Percentiles rank a stretch among this genome's conserved stretches.
phyloP scores from a whole-genome alignment of 495 filamentous ascomycete species.

The Schizothecium vesticola region DNA sequence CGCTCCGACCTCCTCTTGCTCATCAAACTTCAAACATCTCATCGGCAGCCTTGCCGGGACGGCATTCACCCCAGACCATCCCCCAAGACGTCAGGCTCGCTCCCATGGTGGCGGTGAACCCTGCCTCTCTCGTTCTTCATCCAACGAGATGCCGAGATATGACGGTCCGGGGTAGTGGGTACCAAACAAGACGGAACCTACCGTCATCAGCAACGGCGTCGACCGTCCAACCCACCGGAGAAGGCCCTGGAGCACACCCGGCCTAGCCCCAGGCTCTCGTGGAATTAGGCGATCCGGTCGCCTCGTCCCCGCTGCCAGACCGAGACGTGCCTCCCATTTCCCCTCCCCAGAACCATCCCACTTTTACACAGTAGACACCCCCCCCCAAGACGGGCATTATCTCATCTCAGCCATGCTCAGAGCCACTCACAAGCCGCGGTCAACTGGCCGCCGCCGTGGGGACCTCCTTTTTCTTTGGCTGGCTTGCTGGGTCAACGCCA shows the following conservation, averaged over 20 bases:
- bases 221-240: neutral
- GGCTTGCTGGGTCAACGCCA: too few relatives aligned
- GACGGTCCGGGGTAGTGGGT: neutral
- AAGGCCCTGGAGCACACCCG: too few relatives aligned
- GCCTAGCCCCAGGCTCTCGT: too few relatives aligned
- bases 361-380: neutral
- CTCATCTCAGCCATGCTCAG: neutral
- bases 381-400: neutral
- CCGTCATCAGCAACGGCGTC: neutral
- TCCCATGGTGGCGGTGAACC: neutral
- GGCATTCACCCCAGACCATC: neutral
- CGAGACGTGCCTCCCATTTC: neutral
- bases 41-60: neutral
- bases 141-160: neutral
- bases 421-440: neutral
- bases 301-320: too few relatives aligned
- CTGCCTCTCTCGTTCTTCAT: neutral
- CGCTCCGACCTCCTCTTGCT: neutral
- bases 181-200: neutral
- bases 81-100: too few relatives aligned
- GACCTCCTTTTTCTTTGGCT: neutral
- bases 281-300: neutral
- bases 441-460: neutral
- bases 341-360: neutral
- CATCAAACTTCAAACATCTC: neutral